These are phyloP conservation scores for Cucurbita moschata DNA, from an alignment of 306 rosid species.

Conservation along the genomic window DNA sequence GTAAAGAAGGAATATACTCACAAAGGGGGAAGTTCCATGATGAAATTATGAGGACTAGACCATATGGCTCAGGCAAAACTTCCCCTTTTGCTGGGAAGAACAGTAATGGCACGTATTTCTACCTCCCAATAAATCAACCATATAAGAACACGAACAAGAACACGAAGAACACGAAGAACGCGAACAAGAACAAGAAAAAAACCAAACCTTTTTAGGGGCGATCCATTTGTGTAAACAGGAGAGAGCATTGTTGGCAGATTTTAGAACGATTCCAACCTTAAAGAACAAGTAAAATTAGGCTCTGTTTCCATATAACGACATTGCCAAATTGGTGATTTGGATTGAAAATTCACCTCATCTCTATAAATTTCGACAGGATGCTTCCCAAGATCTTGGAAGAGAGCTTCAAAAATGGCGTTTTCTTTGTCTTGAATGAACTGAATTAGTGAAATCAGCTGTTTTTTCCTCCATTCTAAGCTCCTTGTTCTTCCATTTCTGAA, in stretches of 20 bases:
- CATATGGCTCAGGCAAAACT: slow-evolving; percentile 65
- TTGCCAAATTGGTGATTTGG: not conserved
- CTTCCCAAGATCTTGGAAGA: slow-evolving; percentile 76
- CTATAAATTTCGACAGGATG: slow-evolving; percentile 58
- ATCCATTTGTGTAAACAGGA: slow-evolving; percentile 53
- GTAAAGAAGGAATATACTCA: slow-evolving; percentile 26
- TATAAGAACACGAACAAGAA: not conserved
- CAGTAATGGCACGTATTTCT: slow-evolving; percentile 41
- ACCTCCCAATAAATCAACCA: not conserved
- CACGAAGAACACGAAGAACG: not conserved
- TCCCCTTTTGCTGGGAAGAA: slow-evolving; percentile 66
- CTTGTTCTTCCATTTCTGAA: slow-evolving; percentile 48
- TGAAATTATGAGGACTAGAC: slow-evolving; percentile 66
- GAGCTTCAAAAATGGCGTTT: slow-evolving; percentile 36
- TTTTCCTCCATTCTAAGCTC: slow-evolving; percentile 63
- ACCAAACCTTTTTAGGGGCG: slow-evolving; percentile 42
- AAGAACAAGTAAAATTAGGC: not conserved
- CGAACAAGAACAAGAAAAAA: not conserved
- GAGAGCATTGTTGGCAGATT: slow-evolving; percentile 30
- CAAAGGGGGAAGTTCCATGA: slow-evolving; percentile 88
- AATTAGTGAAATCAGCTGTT: slow-evolving; percentile 40
- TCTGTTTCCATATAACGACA: not conserved
- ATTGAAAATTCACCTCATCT: slow-evolving; percentile 42
- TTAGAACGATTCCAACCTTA: slow-evolving; percentile 62
- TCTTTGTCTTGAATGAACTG: slow-evolving; percentile 48